A percentile compares a stretch with the other conserved stretches of the same genome.
phyloP scores from a whole-genome alignment of 306 rosid genomes.

The Vachellia collinsii region DNA sequence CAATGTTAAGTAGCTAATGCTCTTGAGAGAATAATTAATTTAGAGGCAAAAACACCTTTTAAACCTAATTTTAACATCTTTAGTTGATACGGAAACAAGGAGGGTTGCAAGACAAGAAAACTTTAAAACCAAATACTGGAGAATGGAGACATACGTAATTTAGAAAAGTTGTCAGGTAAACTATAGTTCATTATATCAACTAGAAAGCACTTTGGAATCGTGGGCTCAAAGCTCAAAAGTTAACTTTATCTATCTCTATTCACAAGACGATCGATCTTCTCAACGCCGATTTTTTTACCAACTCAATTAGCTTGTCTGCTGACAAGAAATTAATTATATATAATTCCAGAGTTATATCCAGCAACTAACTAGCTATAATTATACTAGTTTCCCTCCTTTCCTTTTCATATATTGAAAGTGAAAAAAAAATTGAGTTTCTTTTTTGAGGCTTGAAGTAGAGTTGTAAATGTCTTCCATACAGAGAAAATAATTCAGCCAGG shows the following conservation, averaged over 20 bases:
- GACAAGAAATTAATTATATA: neutral
- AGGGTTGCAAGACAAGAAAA: neutral
- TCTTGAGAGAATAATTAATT: neutral
- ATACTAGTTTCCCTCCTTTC: neutral
- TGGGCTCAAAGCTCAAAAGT: neutral
- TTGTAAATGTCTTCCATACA: neutral
- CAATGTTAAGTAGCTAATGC: neutral
- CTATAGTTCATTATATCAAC: neutral
- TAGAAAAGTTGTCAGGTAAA: neutral
- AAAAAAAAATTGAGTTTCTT: neutral
- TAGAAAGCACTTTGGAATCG: neutral
- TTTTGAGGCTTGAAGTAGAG: neutral
- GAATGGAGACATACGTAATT: neutral
- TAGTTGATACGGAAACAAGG: neutral
- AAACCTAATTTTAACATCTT: neutral
- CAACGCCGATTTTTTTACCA: neutral
- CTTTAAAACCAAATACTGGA: neutral
- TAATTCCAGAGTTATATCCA: neutral
- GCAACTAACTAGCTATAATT: neutral
- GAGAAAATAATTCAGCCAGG: neutral
- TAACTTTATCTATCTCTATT: neutral
- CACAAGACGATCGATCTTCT: constrained; percentile 9
- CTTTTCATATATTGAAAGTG: neutral
- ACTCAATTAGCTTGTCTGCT: neutral
- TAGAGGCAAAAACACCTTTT: neutral